Evolutionary conservation across 495 filamentous ascomycete species (phyloP).

Genomic region (Achaetomiella virescens): DNA sequence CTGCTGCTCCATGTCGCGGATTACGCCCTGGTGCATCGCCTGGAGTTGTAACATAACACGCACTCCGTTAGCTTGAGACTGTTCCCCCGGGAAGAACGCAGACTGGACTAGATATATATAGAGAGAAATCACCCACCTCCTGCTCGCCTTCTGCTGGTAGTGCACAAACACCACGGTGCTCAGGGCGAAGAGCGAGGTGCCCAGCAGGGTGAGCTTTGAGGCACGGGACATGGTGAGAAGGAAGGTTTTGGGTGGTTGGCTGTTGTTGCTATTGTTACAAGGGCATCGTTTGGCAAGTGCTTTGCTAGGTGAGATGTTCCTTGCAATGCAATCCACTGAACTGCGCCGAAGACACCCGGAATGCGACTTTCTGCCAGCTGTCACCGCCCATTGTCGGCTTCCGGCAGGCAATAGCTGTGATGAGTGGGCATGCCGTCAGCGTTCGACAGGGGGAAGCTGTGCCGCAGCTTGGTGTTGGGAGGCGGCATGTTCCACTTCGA

Average conservation of each 20-base stretch:
- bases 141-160: constrained; percentile 80
- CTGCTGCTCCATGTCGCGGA: constrained; percentile 93
- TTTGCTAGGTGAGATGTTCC: not conserved
- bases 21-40: constrained; percentile 94
- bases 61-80: not conserved
- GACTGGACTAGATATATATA: no score
- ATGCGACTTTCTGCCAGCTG: constrained; percentile 4
- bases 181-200: constrained; percentile 68
- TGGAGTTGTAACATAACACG: constrained; percentile 35
- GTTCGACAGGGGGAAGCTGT: constrained; percentile 5
- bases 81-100: no score
- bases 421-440: constrained; percentile 10
- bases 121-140: constrained; percentile 53
- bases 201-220: constrained; percentile 76
- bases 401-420: constrained; percentile 10
- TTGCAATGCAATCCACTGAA: not conserved
- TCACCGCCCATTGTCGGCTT: constrained; percentile 3
- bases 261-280: not conserved
- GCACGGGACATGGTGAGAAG: constrained; percentile 71
- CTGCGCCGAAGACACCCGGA: not conserved
- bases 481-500: not conserved
- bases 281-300: not conserved
- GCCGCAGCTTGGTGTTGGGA: constrained; percentile 2
- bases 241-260: not conserved
- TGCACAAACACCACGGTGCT: constrained; percentile 83